Evolutionary conservation across 331 rosid species (phyloP).

Genomic region (Malus hybrid): DNA sequence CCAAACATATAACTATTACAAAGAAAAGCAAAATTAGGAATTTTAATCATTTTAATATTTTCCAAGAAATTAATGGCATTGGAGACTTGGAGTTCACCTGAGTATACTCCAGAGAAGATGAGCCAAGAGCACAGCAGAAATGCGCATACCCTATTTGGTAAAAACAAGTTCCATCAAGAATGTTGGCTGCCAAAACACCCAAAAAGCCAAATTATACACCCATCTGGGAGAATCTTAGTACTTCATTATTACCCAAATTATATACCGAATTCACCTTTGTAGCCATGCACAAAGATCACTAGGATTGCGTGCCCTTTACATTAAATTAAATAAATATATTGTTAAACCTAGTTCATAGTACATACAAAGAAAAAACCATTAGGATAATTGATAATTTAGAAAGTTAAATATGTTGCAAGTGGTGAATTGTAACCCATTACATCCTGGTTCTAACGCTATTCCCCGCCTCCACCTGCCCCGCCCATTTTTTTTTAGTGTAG

Average conservation of each 20-base stretch:
- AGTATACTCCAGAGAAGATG: constrained; percentile 40
- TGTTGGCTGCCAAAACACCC: constrained; percentile 33
- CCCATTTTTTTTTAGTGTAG: too few relatives aligned
- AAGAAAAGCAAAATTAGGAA: not conserved
- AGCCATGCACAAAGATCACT: constrained; percentile 33
- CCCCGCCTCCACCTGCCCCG: too few relatives aligned
- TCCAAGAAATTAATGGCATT: constrained; percentile 8
- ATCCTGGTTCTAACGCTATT: too few relatives aligned
- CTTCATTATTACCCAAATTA: constrained; percentile 44
- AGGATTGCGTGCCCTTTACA: constrained; percentile 22
- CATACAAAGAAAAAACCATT: constrained; percentile 23
- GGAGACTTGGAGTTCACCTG: constrained; percentile 40
- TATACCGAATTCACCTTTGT: constrained; percentile 51
- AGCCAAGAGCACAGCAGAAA: constrained; percentile 48
- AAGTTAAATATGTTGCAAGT: too few relatives aligned
- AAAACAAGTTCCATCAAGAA: constrained; percentile 66
- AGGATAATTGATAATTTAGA: constrained; percentile 14
- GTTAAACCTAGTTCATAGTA: constrained; percentile 8
- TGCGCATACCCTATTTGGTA: constrained; percentile 55
- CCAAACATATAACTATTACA: constrained; percentile 6
- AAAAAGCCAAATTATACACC: constrained; percentile 24
- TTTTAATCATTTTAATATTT: not conserved
- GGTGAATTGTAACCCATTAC: too few relatives aligned
- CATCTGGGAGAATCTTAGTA: constrained; percentile 42
- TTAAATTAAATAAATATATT: constrained; percentile 1